These are phyloP conservation scores for Buxus sempervirens DNA, from an alignment of 164 flowering plant genomes.

Conservation along the genomic window DNA sequence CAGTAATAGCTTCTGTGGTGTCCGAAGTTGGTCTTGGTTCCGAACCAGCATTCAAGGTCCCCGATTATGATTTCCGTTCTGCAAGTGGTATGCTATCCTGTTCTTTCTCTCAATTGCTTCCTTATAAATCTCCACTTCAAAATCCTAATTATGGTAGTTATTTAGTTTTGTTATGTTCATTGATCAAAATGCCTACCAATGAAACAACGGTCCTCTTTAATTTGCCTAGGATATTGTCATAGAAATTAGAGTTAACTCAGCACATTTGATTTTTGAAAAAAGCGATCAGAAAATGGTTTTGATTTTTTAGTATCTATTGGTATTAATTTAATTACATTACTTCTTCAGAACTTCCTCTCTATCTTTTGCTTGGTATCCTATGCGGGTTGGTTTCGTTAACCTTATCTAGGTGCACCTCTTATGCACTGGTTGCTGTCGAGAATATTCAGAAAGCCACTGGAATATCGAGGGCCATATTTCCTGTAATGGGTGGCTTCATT, in stretches of 20 bases:
- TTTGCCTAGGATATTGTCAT: too few species aligned
- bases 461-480: conserved; percentile 60
- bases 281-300: not conserved
- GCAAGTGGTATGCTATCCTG: conserved; percentile 58
- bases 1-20: conserved; percentile 83
- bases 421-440: conserved; percentile 39
- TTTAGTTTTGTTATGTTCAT: not conserved
- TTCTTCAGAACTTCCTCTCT: conserved; percentile 87
- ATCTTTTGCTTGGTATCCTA: conserved; percentile 81
- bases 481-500: conserved; percentile 68
- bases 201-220: not conserved
- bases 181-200: not conserved
- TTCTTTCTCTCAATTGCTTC: not conserved
- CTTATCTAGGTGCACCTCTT: conserved; percentile 69
- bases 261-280: too few species aligned
- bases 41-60: conserved; percentile 88
- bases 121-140: too few species aligned
- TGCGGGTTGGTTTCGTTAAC: conserved; percentile 82
- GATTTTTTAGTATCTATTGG: not conserved
- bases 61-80: conserved; percentile 84
- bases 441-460: conserved; percentile 42
- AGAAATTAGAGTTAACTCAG: not conserved
- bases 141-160: not conserved
- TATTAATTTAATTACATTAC: conserved; percentile 11
- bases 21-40: conserved; percentile 92